Base-by-base conservation (phyloP, 2,329 filamentous ascomycete species). In the Exophiala mesophila region DNA sequence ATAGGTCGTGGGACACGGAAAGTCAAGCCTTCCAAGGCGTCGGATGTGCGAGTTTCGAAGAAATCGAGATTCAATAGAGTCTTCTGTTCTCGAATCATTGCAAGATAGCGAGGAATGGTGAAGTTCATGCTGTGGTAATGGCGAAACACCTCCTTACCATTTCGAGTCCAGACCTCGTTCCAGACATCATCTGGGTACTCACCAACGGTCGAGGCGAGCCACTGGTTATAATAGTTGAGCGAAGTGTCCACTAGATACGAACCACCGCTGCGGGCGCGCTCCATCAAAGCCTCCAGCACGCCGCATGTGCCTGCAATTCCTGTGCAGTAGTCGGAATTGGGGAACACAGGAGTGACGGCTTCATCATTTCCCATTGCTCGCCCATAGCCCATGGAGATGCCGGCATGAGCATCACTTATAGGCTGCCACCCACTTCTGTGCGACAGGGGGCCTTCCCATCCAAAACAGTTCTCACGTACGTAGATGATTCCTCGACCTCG, bases 281-380 rank as follows among this genome's bases (percentile, higher is more conserved):
- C 72, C 53, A 77, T 78, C 5, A 86, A 68, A 1, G 80, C 82
- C 0, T 72, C 71, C 23, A 86, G 60, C 0, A 80, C 81, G 3
- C 80, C 77, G 52, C 84, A 79, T 31, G 80, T 79, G 3, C 81
- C 82, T 65, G 85, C 80, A 56, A 79, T 83, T 20, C 82, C 82
- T 1, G 82, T 85, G 19, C 81, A 81, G 54, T 85, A 85, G 62
- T 76, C 61, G 61, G 67, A 67, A 58, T 75, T 74, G 2, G 72
- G 72, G 52, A 75, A 76, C 0, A 66, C 65, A 7, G 66, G 66
- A 1, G 67, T 62, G 4, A 66, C 57, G 2, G 65, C 65, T 13
- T 45, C 28, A 15, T 36, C 32, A 15, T 59, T 57, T 19, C 57
- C 59, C 9, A 63, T 51, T 1, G 63, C 55, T 18, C 54, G 54